Evolutionary conservation across 345 rosid genomes (phyloP).

Genomic region (Carallia brachiata): DNA sequence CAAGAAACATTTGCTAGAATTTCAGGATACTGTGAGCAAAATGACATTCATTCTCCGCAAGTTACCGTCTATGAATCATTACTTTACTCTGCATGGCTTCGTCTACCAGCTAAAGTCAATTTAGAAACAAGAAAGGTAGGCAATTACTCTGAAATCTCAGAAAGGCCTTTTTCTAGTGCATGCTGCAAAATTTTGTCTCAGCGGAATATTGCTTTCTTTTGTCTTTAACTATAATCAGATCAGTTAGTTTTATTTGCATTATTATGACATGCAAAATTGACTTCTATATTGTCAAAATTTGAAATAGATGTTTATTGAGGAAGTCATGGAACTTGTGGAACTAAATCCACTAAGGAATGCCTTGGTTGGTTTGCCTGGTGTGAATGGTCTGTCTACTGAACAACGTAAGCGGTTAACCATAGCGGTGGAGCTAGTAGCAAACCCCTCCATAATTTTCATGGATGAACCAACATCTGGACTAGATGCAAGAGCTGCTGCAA

Average conservation of each 20-base stretch:
- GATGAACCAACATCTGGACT: slow-evolving; percentile 98
- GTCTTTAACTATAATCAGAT: too few relatives aligned
- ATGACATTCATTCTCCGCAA: slow-evolving; percentile 77
- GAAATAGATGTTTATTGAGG: slow-evolving; percentile 43
- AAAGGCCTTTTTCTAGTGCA: not conserved
- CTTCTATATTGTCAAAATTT: too few relatives aligned
- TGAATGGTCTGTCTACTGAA: slow-evolving; percentile 78
- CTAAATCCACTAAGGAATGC: slow-evolving; percentile 56
- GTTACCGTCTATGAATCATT: slow-evolving; percentile 74
- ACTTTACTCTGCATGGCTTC: slow-evolving; percentile 76
- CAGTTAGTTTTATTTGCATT: too few relatives aligned
- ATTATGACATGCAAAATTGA: too few relatives aligned
- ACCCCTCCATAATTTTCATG: slow-evolving; percentile 94
- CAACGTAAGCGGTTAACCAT: slow-evolving; percentile 89
- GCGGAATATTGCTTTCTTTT: too few relatives aligned
- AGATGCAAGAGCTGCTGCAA: slow-evolving; percentile 97
- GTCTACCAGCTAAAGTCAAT: slow-evolving; percentile 48
- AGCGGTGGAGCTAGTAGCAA: slow-evolving; percentile 93
- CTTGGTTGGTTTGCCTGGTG: slow-evolving; percentile 82
- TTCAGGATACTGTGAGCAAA: slow-evolving; percentile 80
- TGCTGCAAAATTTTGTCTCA: not conserved
- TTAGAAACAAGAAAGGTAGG: slow-evolving; percentile 50
- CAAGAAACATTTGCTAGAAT: slow-evolving; percentile 85
- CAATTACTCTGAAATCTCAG: not conserved
- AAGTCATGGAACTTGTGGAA: slow-evolving; percentile 93